Evolutionary conservation across 139 green algal genomes (phyloP), one percentile per base, ranked within the genome.

Genomic region (Microglena sp.): DNA sequence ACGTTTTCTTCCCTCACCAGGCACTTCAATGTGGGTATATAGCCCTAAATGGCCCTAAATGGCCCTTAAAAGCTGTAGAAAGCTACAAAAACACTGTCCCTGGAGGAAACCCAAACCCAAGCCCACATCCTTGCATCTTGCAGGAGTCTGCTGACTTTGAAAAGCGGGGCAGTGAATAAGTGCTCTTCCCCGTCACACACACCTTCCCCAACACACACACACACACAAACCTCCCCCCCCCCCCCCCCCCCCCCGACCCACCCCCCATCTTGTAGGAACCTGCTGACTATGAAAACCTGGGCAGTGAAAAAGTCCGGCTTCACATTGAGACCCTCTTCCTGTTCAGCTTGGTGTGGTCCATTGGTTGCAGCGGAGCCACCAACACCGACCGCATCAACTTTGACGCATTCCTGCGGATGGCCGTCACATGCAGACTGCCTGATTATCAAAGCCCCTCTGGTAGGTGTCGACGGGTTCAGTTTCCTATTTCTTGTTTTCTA

Each of bases 331-430:
- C 58, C 4, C 31, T 78, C 7, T 83, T 87, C 68, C 27, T 91
- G 36, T 91, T 91, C 64, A 61, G 74, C 2, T 54, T 89, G 24
- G 77, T 87, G 8, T 91, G 84, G 84, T 77, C 62, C 35, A 46
- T 81, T 0, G 84, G 84, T 11, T 74, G 71, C 64, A 89, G 69
- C 2, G 79, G 61, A 33, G 74, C 70, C 1, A 76, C 80, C 60
- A 69, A 55, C 33, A 74, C 75, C 6, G 71, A 64, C 5, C 71
- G 84, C 0, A 30, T 45, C 0, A 60, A 72, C 21, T 89, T 91
- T 66, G 73, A 91, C 64, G 57, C 53, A n/a, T 89, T 89, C 62
- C 62, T 91, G 33, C 75, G 78, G 27, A 55, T 64, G n/a, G 72
- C 75, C 28, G 61, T 75, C 28, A 45, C 27, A 0, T 56, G 69